Percentiles rank a stretch among this genome's conserved stretches.
Conservation (phyloP, 2,329 filamentous ascomycete genomes). For the Aspergillaceae sp. region DNA sequence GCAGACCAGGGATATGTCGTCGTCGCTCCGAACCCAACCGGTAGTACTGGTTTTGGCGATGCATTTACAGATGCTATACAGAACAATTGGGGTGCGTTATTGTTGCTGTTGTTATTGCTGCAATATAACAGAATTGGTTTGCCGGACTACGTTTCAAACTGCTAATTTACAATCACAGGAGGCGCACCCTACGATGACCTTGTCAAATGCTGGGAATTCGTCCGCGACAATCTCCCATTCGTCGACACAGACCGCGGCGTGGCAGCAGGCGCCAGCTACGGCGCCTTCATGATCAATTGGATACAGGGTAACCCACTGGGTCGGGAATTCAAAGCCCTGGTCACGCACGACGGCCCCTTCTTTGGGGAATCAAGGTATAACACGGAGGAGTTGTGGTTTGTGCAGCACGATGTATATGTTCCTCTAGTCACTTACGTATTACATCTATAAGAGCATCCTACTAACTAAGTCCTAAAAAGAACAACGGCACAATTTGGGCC, state of each 20-base stretch:
- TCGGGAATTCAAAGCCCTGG: constrained; percentile 75
- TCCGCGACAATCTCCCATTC: constrained; percentile 37
- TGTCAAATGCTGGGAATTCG: constrained; percentile 66
- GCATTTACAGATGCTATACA: constrained; percentile 67
- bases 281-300: constrained; percentile 57
- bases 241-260: constrained; percentile 32
- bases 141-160: too few relatives aligned
- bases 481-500: constrained; percentile 41
- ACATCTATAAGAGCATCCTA: neutral
- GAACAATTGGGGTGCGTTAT: constrained; percentile 63
- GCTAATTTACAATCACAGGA: constrained; percentile 12
- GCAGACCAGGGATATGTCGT: constrained; percentile 83
- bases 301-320: constrained; percentile 80
- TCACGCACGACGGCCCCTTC: constrained; percentile 82
- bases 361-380: constrained; percentile 46
- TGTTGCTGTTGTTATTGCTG: too few relatives aligned
- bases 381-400: constrained; percentile 46
- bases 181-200: constrained; percentile 67
- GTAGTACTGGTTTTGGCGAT: constrained; percentile 75
- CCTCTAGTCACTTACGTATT: too few relatives aligned
- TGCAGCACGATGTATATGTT: constrained; percentile 35
- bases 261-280: constrained; percentile 35
- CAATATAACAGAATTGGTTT: too few relatives aligned
- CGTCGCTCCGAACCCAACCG: constrained; percentile 73
- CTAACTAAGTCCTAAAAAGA: neutral